A percentile compares a stretch with the other conserved stretches of the same genome.
These are phyloP conservation scores for Linum trigynum DNA, from an alignment of 345 rosid species.

Conservation along the genomic window DNA sequence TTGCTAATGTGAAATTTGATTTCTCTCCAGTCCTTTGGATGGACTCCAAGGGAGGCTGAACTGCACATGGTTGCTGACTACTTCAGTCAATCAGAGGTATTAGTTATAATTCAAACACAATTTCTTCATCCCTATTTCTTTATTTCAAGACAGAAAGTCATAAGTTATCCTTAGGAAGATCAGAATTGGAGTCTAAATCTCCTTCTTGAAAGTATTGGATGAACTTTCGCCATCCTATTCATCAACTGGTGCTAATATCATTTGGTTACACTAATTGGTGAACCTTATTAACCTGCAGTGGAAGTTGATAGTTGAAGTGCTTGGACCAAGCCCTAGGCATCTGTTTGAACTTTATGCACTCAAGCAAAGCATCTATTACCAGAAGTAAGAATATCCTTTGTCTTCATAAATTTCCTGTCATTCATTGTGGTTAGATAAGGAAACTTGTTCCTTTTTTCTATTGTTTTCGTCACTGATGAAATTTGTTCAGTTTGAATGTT, in stretches of 20 bases:
- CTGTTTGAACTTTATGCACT: slow-evolving; percentile 91
- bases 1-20: slow-evolving; percentile 17
- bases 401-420: neutral
- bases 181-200: slow-evolving; percentile 1
- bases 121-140: slow-evolving; percentile 2
- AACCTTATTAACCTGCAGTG: slow-evolving; percentile 39
- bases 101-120: slow-evolving; percentile 22
- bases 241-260: slow-evolving; percentile 1
- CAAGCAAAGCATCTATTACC: slow-evolving; percentile 70
- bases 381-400: slow-evolving; percentile 35
- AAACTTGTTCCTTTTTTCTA: too few species aligned
- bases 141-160: neutral
- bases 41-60: slow-evolving; percentile 90
- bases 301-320: slow-evolving; percentile 75
- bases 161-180: neutral
- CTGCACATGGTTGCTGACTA: slow-evolving; percentile 85
- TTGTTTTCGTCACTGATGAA: too few species aligned
- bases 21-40: slow-evolving; percentile 65
- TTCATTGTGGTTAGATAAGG: neutral
- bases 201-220: slow-evolving; percentile 1
- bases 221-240: neutral
- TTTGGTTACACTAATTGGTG: slow-evolving; percentile 12
- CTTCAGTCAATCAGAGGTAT: slow-evolving; percentile 84
- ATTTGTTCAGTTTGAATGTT: too few species aligned
- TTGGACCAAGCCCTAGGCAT: slow-evolving; percentile 82